phyloP scores from a whole-genome alignment of 768 basidiomycete species.

The Suillus alpinus region DNA sequence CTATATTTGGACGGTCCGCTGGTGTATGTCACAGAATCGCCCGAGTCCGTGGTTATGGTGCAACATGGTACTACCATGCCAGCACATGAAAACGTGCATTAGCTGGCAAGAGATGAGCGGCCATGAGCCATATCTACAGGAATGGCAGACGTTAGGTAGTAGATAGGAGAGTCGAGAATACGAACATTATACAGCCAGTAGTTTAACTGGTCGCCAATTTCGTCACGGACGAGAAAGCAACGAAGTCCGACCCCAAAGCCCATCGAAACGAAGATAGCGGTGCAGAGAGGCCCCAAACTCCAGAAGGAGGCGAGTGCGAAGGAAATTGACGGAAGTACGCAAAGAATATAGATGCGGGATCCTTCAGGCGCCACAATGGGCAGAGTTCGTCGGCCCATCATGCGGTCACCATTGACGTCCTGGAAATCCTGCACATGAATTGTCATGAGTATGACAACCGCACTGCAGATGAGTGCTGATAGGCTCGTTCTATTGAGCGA shows the following conservation, averaged over 20 bases:
- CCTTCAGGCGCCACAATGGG: constrained; percentile 24
- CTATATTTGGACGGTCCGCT: no score
- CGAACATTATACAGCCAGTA: constrained; percentile 18
- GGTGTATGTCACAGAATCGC: no score
- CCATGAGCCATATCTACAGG: no score
- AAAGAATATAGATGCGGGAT: constrained; percentile 13
- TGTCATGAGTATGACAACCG: constrained; percentile 32
- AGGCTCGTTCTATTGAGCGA: constrained; percentile 8
- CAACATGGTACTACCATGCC: no score
- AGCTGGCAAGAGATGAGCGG: no score
- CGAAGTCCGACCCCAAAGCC: constrained; percentile 13
- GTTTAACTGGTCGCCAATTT: constrained; percentile 10
- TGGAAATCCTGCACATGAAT: constrained; percentile 37
- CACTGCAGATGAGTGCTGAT: constrained; percentile 24
- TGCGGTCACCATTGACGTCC: constrained; percentile 30
- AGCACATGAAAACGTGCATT: no score
- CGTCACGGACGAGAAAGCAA: constrained; percentile 13
- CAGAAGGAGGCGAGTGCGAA: constrained; percentile 10
- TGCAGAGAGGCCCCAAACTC: constrained; percentile 13
- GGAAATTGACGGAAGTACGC: constrained; percentile 15
- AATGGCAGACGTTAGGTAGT: no score
- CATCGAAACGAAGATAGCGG: constrained; percentile 10
- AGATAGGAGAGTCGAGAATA: background rate
- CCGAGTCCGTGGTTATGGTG: no score
- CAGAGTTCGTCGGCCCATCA: constrained; percentile 28